Conservation (phyloP, 345 rosid species). For the Populus euphratica region DNA sequence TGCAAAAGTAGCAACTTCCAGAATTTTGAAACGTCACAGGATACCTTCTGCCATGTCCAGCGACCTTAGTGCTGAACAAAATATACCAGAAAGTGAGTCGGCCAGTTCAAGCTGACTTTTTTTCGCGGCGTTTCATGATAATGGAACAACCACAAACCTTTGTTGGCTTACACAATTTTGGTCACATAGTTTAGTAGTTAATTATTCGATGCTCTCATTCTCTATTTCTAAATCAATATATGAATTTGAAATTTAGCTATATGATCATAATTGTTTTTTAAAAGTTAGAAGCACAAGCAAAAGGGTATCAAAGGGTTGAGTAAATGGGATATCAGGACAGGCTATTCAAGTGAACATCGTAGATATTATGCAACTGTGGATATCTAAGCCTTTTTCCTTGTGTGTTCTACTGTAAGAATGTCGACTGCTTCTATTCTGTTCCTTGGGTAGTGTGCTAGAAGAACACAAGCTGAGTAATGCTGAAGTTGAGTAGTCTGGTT, state of each 20-base stretch:
- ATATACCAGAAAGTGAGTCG: constrained; percentile 6
- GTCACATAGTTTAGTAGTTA: too few species aligned
- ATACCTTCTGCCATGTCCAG: constrained; percentile 60
- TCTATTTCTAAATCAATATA: too few species aligned
- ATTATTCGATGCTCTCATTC: too few species aligned
- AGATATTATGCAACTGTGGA: neutral
- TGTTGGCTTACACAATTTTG: too few species aligned
- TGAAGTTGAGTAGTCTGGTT: neutral
- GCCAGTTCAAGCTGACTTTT: neutral
- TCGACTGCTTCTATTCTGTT: neutral
- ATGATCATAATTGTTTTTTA: too few species aligned
- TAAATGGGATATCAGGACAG: neutral
- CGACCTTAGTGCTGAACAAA: constrained; percentile 43
- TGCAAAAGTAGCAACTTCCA: constrained; percentile 63
- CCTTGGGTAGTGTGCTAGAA: neutral
- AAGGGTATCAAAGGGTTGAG: neutral
- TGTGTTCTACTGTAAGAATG: neutral
- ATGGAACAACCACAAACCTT: too few species aligned
- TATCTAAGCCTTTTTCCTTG: neutral
- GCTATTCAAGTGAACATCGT: neutral
- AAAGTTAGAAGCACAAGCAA: neutral
- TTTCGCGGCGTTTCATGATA: neutral
- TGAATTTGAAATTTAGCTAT: too few species aligned
- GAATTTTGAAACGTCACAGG: constrained; percentile 68
- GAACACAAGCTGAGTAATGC: neutral